Base-by-base conservation (phyloP, 208 protist genomes). In the Wallacemonas sp. region DNA sequence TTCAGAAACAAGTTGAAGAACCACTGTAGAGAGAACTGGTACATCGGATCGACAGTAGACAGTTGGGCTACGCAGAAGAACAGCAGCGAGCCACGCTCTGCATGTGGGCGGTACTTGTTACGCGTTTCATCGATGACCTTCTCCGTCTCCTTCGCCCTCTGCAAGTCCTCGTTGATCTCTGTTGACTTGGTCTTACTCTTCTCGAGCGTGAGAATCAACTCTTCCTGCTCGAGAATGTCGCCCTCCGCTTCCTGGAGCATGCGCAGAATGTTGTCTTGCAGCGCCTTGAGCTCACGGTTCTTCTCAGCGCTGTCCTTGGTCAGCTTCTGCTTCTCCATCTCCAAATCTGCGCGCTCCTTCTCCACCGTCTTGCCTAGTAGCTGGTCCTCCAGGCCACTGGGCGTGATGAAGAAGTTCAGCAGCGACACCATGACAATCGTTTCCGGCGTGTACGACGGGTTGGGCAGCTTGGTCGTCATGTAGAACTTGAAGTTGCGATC, bases 371-470 rank as follows among this genome's bases (percentile, higher is more conserved):
- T 94, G 33, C 85, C 97, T 5, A 99, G 85, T 49, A 99, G 69
- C 72, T 99, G 98, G 72, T 99, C 97, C 75, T 98, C 95, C 22
- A 99, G 72, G 30, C 98, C 98, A 59, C 75, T 88, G 28, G 86
- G 92, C 26, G 98, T 99, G 66, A 99, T 98, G 70, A 98, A 98
- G 84, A 99, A 99, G 82, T 99, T 99, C 11, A 99, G 78, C 55
- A 99, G 74, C 22, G 95, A 98, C 34, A 99, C 96, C 55, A 98
- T 99, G 19, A 98, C 96, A 41, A 93, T 90, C 22, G 88, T 89
- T 82, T 99, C 98, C 6, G 98, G 98, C 2, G 93, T 95, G 86
- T 99, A 99, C 54, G 88, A 86, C 27, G 98, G 97, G 74, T 99
- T 99, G 1, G 96, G 94, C 44, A 99, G 80, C 83, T 98, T 98